Evolutionary conservation across 371 early-diverging fungal genomes (phyloP).

Genomic region (Actinomucor elegans): DNA sequence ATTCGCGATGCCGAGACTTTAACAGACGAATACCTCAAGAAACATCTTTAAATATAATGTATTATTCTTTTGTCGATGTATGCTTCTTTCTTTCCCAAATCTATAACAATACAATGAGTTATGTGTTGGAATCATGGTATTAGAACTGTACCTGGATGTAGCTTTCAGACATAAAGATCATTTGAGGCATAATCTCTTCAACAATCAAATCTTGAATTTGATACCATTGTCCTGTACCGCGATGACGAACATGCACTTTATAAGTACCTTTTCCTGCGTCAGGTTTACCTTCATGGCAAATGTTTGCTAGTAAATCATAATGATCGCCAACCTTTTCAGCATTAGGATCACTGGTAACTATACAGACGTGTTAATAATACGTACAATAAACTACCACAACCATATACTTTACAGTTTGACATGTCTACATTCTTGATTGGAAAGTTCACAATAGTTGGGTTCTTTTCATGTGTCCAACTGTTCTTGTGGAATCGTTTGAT

Average conservation of each 20-base stretch:
- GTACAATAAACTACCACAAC: neutral
- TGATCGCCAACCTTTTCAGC: slow-evolving; percentile 50
- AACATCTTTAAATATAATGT: slow-evolving; percentile 9
- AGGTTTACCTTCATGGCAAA: slow-evolving; percentile 87
- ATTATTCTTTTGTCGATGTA: neutral
- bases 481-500: slow-evolving; percentile 92
- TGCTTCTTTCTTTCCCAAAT: slow-evolving; percentile 28
- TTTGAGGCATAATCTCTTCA: slow-evolving; percentile 91
- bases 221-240: slow-evolving; percentile 90
- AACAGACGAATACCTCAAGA: slow-evolving; percentile 53
- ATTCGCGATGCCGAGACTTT: slow-evolving; percentile 56
- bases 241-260: slow-evolving; percentile 79
- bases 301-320: slow-evolving; percentile 92
- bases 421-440: slow-evolving; percentile 86
- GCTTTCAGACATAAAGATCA: slow-evolving; percentile 91
- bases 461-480: slow-evolving; percentile 87
- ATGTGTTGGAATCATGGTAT: neutral
- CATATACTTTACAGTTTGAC: slow-evolving; percentile 55
- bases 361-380: neutral
- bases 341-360: slow-evolving; percentile 53
- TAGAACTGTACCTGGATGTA: slow-evolving; percentile 80
- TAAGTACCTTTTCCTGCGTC: slow-evolving; percentile 73
- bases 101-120: neutral
- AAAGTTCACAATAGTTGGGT: slow-evolving; percentile 97
- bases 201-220: slow-evolving; percentile 93